Evolutionary conservation across 768 basidiomycete genomes (phyloP), one percentile per base, ranked within the genome.

Genomic region (Panaeolus papilionaceus): DNA sequence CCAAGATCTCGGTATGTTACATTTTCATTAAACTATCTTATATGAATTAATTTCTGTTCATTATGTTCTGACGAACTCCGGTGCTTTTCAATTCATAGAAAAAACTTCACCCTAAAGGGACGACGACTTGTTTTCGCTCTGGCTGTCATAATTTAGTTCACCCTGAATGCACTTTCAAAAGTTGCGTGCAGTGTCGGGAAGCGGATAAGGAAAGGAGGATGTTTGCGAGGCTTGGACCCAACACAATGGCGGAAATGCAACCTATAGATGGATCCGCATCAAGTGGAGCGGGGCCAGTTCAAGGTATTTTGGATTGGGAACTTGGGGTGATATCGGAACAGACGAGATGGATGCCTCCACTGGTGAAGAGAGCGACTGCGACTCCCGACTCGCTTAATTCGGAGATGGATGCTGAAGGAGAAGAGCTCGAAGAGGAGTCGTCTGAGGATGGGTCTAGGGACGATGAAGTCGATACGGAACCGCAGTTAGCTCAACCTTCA

Each of bases 61-160:
- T 20, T 8, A n/a, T 47, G 4, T 47, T 47, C 10, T 47, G 45
- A 47, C 45, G 39, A n/a, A 47, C 45, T 10, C 7, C 18, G 45
- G 45, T 18, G 7, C 2, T 47, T 47, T 18, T 18, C 7, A 18
- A n/a, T 47, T 47, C 20, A 20, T 11, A 47, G 45, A 47, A 20
- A 47, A 47, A 47, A 47, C 45, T 18, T 47, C 45, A 47, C 4
- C 45, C 45, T n/a, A 47, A 47, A 47, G 45, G 16, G 7, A 7
- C 45, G 7, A 47, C 45, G 20, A 47, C 20, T 47, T 47, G 45
- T 47, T 47, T 47, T 14, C 39, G 39, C 39, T 40, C 39, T 40
- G 49, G 49, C 23, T 51, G 49, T 28, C 49, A 51, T 23, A 51
- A 51, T 51, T 51, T 51, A 18, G 26, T 51, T 33, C 26, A 51